These are phyloP conservation scores for Eutypella sp. DNA, from an alignment of 2,329 filamentous ascomycete genomes.

Conservation along the genomic window DNA sequence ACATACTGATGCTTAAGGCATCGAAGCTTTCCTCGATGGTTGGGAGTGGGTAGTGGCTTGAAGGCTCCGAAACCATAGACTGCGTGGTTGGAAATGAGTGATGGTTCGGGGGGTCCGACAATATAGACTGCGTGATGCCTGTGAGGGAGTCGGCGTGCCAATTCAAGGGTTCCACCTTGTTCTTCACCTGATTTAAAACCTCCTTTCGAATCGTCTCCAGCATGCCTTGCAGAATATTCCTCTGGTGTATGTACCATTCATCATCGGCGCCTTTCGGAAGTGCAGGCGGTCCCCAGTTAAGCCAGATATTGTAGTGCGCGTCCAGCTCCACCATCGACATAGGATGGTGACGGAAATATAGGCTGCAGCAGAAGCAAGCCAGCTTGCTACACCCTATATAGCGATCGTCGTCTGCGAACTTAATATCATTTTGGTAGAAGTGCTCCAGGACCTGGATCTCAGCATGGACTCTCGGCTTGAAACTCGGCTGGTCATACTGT, in stretches of 20 bases:
- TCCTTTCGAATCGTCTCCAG: slow-evolving; percentile 16
- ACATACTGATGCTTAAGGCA: not conserved
- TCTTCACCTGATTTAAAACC: slow-evolving; percentile 17
- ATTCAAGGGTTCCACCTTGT: slow-evolving; percentile 3
- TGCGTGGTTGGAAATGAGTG: too few species aligned
- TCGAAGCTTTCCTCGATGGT: not conserved
- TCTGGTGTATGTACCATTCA: slow-evolving; percentile 12
- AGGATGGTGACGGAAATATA: slow-evolving; percentile 39
- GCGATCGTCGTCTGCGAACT: slow-evolving; percentile 34
- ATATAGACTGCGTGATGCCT: slow-evolving; percentile 12
- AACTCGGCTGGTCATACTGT: slow-evolving; percentile 20
- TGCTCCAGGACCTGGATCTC: slow-evolving; percentile 44
- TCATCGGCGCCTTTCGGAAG: slow-evolving; percentile 9
- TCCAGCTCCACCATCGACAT: slow-evolving; percentile 24
- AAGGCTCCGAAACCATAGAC: not conserved
- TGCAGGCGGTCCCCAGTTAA: slow-evolving; percentile 33
- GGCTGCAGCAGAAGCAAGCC: slow-evolving; percentile 44
- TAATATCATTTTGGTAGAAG: slow-evolving; percentile 29
- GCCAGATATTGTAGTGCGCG: slow-evolving; percentile 35
- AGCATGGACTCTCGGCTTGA: slow-evolving; percentile 34
- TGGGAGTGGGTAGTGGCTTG: not conserved
- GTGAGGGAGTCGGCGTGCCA: slow-evolving; percentile 20
- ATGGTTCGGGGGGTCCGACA: not conserved
- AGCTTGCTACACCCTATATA: slow-evolving; percentile 49
- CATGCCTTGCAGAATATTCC: slow-evolving; percentile 21